These are phyloP conservation scores for Rhodamnia argentea DNA, from an alignment of 345 rosid species.

Conservation along the genomic window DNA sequence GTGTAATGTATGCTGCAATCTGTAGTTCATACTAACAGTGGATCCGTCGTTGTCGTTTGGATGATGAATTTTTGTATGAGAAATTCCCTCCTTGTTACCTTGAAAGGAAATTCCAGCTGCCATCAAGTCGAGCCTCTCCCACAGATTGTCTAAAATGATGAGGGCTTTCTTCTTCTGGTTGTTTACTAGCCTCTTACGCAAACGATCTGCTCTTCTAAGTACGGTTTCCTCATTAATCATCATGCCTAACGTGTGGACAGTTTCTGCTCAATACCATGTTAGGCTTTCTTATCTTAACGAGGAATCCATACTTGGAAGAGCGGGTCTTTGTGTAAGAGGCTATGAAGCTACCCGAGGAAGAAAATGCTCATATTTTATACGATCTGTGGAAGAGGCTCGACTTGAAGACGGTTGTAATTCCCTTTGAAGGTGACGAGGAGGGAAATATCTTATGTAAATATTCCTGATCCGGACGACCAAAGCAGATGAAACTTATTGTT, in stretches of 20 bases:
- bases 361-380: not conserved
- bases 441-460: not conserved
- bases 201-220: not conserved
- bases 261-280: not conserved
- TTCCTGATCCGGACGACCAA: not conserved
- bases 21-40: not conserved
- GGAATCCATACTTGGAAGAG: not conserved
- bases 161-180: not conserved
- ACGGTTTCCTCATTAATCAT: not conserved
- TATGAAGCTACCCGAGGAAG: not conserved
- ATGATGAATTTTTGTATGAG: not conserved
- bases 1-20: not conserved
- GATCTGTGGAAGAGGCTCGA: not conserved
- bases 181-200: not conserved
- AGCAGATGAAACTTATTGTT: not conserved
- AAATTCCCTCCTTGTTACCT: not conserved
- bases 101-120: not conserved
- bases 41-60: not conserved
- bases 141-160: not conserved
- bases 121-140: not conserved
- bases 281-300: not conserved
- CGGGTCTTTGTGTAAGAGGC: not conserved
- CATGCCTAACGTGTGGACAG: not conserved
- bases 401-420: not conserved
- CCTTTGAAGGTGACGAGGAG: not conserved